Percentiles rank a stretch among this genome's conserved stretches.
These are phyloP conservation scores for Xenosphaeropsis pyriputrescens DNA, from an alignment of 2,329 filamentous ascomycete genomes.

Conservation along the genomic window DNA sequence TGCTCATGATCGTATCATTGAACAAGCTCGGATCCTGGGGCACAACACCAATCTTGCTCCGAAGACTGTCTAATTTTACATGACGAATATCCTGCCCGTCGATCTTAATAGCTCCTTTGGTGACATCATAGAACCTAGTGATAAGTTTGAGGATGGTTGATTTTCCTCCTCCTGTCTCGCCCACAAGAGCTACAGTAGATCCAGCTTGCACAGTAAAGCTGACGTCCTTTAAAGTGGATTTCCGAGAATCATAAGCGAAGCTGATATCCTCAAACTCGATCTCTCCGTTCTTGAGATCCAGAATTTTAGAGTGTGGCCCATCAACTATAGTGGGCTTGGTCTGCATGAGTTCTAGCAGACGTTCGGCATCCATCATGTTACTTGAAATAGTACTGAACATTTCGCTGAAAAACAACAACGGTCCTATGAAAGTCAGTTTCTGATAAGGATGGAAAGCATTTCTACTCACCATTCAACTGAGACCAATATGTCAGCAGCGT, in stretches of 20 bases:
- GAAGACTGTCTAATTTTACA: constrained; percentile 39
- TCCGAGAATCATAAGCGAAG: constrained; percentile 39
- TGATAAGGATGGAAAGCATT: constrained; percentile 5
- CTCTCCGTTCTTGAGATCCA: constrained; percentile 29
- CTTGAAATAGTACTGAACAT: constrained; percentile 30
- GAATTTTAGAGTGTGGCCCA: constrained; percentile 24
- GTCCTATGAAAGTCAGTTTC: constrained; percentile 14
- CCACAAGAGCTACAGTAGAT: constrained; percentile 43
- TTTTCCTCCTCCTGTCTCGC: constrained; percentile 47
- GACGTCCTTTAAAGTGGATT: constrained; percentile 32
- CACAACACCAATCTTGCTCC: constrained; percentile 44
- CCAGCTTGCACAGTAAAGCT: constrained; percentile 32
- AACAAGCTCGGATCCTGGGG: constrained; percentile 51
- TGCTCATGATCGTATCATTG: constrained; percentile 48
- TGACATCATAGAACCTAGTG: constrained; percentile 44
- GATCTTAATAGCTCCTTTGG: constrained; percentile 34
- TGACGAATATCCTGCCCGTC: constrained; percentile 45
- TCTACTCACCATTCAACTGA: constrained; percentile 23
- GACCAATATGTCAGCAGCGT: constrained; percentile 52
- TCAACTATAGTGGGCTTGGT: constrained; percentile 40
- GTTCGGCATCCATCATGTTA: constrained; percentile 50
- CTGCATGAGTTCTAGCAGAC: constrained; percentile 38
- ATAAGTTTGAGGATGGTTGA: constrained; percentile 47
- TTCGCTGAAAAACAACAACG: constrained; percentile 32
- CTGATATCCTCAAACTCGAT: constrained; percentile 38